Base-by-base conservation (phyloP, 2,329 filamentous ascomycete species). In the Leptographium procerum region DNA sequence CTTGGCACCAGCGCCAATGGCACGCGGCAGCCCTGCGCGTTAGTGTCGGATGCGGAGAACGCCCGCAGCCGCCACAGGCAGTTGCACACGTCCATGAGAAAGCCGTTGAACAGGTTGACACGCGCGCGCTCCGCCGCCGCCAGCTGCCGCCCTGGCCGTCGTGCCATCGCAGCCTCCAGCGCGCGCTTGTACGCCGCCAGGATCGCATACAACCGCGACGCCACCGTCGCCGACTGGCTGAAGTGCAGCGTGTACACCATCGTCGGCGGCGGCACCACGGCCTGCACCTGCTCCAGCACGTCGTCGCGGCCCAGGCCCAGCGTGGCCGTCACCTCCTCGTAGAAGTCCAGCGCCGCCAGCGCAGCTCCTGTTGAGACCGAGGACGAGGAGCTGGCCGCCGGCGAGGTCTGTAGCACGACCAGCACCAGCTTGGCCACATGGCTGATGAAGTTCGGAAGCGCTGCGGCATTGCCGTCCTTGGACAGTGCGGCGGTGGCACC, bases 11-110 rank as follows among this genome's bases (percentile, higher is more conserved):
- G 73, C 0, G 71, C 61, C 13, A 66, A 65, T 16, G 78, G 69
- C 8, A 82, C 63, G 60, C 79, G 70, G 64, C 81, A 84, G 10
- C 81, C 83, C 57, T 77, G 75, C 2, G 82, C 77, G 65, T 84
- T 84, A n/a, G 78, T 72, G 63, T 92, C 88, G 1, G 75, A 74
- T 14, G 73, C 73, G 59, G 82, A 82, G 60, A 95, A 86, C 1
- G 86, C 89, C 14, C 85, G 82, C 26, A 82, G 81, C 10, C 89
- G 82, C 89, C 89, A 95, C 52, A 94, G 70, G 55, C 88, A 83
- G 68, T 95, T 95, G 74, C 89, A 91, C 34, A 91, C 80, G 67
- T 95, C 90, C 83, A 94, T 91, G 34, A 95, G 79, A 68, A 87
- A 91, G 26, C 86, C 86, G 68, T 95, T 95, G 73, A 94, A 91